phyloP scores from a whole-genome alignment of 805 yeast genomes.

The Yarrowia divulgata region DNA sequence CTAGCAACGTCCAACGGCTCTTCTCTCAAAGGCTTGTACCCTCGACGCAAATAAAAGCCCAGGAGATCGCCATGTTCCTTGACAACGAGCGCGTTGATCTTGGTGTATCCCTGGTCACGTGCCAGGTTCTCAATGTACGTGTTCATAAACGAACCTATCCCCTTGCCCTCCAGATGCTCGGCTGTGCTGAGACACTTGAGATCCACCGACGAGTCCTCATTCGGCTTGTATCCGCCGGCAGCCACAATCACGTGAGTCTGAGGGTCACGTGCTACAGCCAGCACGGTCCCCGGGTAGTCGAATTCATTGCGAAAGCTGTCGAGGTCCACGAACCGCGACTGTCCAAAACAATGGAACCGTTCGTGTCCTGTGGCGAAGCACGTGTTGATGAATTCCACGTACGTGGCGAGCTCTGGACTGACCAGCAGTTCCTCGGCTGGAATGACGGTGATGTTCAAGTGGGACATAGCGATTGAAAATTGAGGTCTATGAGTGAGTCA shows the following conservation, averaged over 20 bases:
- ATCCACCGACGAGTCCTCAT: not conserved
- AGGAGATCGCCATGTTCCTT: not conserved
- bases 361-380: not conserved
- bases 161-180: not conserved
- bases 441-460: too few relatives aligned
- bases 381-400: conserved; percentile 13
- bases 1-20: conserved; percentile 5
- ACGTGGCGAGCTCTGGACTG: not conserved
- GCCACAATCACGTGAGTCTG: not conserved
- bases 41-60: not conserved
- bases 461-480: too few relatives aligned
- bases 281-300: not conserved
- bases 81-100: conserved; percentile 3
- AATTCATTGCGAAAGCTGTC: conserved; percentile 3
- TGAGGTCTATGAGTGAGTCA: too few relatives aligned
- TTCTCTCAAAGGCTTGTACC: not conserved
- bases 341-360: conserved; percentile 10
- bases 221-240: conserved; percentile 1
- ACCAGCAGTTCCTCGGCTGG: not conserved
- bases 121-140: conserved; percentile 1
- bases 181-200: conserved; percentile 5
- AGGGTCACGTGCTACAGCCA: conserved; percentile 8
- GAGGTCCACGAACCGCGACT: not conserved
- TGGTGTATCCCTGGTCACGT: not conserved
- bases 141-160: conserved; percentile 8